These are phyloP conservation scores for Prunus kanzakura DNA, from an alignment of 306 rosid genomes.

Conservation along the genomic window DNA sequence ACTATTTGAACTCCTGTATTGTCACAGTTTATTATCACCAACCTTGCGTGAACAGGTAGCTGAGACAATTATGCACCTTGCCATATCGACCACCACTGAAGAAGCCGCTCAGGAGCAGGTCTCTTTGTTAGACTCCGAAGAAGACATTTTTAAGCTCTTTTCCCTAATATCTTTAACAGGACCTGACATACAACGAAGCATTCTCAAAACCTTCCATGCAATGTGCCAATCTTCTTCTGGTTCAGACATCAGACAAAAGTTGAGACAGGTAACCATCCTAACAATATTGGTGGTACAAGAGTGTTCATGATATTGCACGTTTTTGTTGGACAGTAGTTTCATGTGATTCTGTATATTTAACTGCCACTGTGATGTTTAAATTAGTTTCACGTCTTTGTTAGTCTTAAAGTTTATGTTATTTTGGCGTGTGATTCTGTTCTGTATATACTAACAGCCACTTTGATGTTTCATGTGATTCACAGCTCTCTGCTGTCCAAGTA, in stretches of 20 bases:
- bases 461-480: conserved; percentile 18
- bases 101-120: conserved; percentile 35
- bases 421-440: background rate
- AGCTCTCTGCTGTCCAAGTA: conserved; percentile 61
- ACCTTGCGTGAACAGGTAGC: conserved; percentile 48
- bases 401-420: background rate
- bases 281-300: background rate
- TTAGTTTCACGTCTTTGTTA: no score
- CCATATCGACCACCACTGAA: conserved; percentile 43
- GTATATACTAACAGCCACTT: background rate
- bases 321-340: background rate
- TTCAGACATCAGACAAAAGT: conserved; percentile 45
- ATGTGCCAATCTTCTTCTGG: conserved; percentile 56
- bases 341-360: background rate
- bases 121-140: conserved; percentile 50
- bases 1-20: conserved; percentile 50
- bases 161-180: conserved; percentile 52
- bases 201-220: conserved; percentile 50
- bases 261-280: conserved; percentile 44
- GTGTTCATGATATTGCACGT: background rate
- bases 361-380: background rate
- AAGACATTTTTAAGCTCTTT: conserved; percentile 52
- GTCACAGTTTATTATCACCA: conserved; percentile 41
- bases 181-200: conserved; percentile 46
- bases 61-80: conserved; percentile 53